phyloP scores from a whole-genome alignment of 768 basidiomycete species.

The Pleurotus ostreatus region DNA sequence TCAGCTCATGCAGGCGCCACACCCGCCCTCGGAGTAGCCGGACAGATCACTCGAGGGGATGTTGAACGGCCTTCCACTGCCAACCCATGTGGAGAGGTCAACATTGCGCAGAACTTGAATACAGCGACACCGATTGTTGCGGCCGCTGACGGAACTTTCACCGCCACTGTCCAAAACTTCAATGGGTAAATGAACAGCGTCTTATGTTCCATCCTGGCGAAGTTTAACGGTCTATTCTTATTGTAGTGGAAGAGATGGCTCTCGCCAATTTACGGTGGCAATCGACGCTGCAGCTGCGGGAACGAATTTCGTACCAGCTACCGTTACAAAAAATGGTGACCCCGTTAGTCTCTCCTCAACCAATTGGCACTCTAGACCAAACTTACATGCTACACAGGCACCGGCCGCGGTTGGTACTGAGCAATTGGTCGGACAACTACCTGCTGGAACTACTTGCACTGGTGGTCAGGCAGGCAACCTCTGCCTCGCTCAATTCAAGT shows the following conservation, averaged over 20 bases:
- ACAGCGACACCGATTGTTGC: constrained; percentile 32
- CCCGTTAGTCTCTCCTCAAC: constrained; percentile 27
- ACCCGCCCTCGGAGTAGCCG: constrained; percentile 36
- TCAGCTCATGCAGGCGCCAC: constrained; percentile 38
- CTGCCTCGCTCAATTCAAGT: constrained; percentile 50
- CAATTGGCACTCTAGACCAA: not conserved
- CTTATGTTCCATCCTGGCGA: not conserved
- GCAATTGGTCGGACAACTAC: constrained; percentile 38
- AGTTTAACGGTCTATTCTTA: not conserved
- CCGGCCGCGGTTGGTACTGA: constrained; percentile 34
- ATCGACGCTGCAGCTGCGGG: constrained; percentile 44
- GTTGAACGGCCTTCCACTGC: constrained; percentile 28
- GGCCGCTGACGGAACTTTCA: constrained; percentile 38
- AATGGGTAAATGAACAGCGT: constrained; percentile 34
- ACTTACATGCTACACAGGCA: constrained; percentile 21
- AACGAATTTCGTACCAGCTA: constrained; percentile 30
- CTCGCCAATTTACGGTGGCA: constrained; percentile 38
- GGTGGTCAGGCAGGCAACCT: constrained; percentile 40
- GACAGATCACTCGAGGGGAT: constrained; percentile 25
- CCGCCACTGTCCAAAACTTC: constrained; percentile 38
- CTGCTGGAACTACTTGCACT: constrained; percentile 45
- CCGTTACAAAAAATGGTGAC: constrained; percentile 42
- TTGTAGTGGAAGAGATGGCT: constrained; percentile 41
- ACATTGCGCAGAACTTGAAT: constrained; percentile 36
- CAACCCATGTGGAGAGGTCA: constrained; percentile 38